Conservation (phyloP, 2,329 filamentous ascomycete genomes). For the Penicillium hesseltinei region DNA sequence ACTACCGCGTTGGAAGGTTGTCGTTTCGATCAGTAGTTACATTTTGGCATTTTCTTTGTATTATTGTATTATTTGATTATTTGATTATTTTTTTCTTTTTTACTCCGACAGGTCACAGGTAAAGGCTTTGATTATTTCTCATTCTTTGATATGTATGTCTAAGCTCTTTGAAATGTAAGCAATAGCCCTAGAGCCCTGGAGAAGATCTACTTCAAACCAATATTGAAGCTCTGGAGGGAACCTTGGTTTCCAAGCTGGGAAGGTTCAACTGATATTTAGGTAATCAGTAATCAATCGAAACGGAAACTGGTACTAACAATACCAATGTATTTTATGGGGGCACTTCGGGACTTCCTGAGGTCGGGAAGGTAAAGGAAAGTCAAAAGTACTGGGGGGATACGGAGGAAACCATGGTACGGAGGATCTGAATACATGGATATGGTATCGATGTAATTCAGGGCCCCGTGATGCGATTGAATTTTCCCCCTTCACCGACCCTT, state of each 20-base stretch:
- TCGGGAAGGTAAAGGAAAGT: not conserved
- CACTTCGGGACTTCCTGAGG: not conserved
- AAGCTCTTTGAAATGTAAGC: not conserved
- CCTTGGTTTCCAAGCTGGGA: not conserved
- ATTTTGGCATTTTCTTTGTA: not conserved
- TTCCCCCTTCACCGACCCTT: constrained; percentile 20
- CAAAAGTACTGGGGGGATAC: constrained; percentile 11
- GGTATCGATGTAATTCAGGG: constrained; percentile 9
- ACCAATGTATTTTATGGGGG: constrained; percentile 6
- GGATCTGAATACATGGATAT: not conserved
- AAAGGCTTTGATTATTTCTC: constrained; percentile 6
- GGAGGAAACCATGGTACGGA: constrained; percentile 4
- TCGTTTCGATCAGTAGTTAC: constrained; percentile 4
- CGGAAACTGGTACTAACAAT: constrained; percentile 31
- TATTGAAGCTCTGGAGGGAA: not conserved
- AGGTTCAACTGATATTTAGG: not conserved
- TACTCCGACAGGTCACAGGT: constrained; percentile 16
- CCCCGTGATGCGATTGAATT: constrained; percentile 29
- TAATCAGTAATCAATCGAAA: not conserved
- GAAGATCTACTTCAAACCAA: not conserved
- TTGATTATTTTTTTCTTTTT: not conserved
- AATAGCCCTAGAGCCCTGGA: not conserved
- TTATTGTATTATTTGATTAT: not conserved
- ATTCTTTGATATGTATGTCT: not conserved
- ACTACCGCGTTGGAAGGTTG: constrained; percentile 1